phyloP scores from a whole-genome alignment of 2,329 filamentous ascomycete species.

The Colletotrichum acutatum region DNA sequence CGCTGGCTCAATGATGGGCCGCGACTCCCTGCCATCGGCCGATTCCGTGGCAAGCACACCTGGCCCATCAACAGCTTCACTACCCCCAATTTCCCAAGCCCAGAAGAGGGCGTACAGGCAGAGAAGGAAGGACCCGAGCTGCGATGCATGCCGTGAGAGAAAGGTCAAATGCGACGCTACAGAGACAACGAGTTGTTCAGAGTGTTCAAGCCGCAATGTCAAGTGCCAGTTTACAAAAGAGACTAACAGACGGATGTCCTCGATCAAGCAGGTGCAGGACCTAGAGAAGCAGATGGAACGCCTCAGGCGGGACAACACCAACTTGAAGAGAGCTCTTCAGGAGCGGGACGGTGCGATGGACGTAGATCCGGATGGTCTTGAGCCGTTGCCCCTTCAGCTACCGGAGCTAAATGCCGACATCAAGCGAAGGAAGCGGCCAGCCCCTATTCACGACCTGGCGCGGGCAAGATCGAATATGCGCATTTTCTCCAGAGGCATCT shows the following conservation, averaged over 20 bases:
- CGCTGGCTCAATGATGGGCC: conserved; percentile 61
- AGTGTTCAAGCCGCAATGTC: conserved; percentile 95
- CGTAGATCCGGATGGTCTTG: conserved; percentile 57
- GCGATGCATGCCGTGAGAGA: conserved; percentile 92
- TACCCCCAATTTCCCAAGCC: conserved; percentile 61
- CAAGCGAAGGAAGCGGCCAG: conserved; percentile 69
- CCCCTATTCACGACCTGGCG: conserved; percentile 74
- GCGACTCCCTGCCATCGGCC: conserved; percentile 69
- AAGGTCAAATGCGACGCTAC: conserved; percentile 95
- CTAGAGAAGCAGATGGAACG: conserved; percentile 90
- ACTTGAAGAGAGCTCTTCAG: conserved; percentile 73
- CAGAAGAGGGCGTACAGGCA: conserved; percentile 97
- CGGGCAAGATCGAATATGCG: conserved; percentile 79
- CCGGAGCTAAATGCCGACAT: conserved; percentile 75
- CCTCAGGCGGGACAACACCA: conserved; percentile 82
- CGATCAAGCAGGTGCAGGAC: conserved; percentile 98
- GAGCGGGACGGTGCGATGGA: conserved; percentile 62
- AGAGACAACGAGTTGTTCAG: conserved; percentile 94
- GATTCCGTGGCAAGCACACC: conserved; percentile 68
- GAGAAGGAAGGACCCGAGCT: conserved; percentile 94
- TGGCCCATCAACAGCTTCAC: conserved; percentile 52
- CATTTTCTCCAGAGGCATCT: conserved; percentile 79
- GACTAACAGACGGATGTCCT: conserved; percentile 98
- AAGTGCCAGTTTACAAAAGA: conserved; percentile 99
- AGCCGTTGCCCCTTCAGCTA: conserved; percentile 65